Base-by-base conservation (phyloP, 768 basidiomycete genomes). In the Tephrocybe rancida region DNA sequence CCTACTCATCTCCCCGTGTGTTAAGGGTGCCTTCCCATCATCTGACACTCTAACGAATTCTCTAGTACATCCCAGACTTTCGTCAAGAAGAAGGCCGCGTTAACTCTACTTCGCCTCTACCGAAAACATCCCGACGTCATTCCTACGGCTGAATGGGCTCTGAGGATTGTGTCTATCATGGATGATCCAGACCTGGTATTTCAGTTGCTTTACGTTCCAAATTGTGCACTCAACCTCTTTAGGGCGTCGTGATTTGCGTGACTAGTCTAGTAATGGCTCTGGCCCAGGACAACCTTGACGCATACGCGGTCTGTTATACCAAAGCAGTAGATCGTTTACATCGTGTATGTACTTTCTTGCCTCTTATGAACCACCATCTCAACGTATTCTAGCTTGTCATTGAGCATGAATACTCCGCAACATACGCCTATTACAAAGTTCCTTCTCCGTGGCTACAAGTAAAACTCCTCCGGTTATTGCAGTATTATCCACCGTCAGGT, bases 381-480 rank as follows among this genome's bases (percentile, higher is more conserved):
- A 19, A 48, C 37, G n/a, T 22, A 57, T 24, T 27, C 19, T 58
- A 96, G 94, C 80, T 99, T 61, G 82, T 98, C 16, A 88, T 98
- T 57, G 92, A 95, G 61, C 87, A 89, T 56, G 92, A 98, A 65
- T 96, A 90, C 64, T 76, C 87, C 7, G 79, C 88, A 30, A 89
- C 92, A 45, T 99, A 99, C 67, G 82, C 95, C 16, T 99, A 99
- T 69, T 99, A 99, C 73, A 94, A 95, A 73, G 93, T 98, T 2
- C 96, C 96, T 19, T 91, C 91, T 21, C 96, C 96, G 0, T 98
- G 96, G 97, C 76, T 98, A 29, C 96, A 98, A 73, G 93, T 98
- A 58, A 97, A 98, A 68, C 81, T 99, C 2, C 77, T 99, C 13
- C 88, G 94, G 21, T 70, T 99, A 14, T 70, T 99, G 32, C 97